A percentile compares a stretch with the other conserved stretches of the same genome.
phyloP scores from a whole-genome alignment of 2,329 filamentous ascomycete genomes.

The Claviceps sp. region DNA sequence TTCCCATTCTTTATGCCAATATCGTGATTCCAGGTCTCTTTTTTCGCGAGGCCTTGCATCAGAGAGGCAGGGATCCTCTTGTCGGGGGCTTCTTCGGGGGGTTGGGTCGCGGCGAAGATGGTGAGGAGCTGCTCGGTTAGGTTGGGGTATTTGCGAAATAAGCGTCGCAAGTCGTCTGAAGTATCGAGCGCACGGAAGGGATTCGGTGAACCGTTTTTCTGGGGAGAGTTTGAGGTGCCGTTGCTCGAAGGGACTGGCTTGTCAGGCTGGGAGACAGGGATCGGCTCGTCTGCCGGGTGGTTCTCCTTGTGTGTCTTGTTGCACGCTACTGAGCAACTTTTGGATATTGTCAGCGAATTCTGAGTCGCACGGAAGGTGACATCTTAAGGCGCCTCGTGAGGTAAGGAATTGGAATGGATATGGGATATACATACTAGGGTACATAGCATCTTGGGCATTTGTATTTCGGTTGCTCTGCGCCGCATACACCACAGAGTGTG shows the following conservation, averaged over 20 bases:
- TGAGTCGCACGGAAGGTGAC: neutral
- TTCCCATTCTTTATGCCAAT: slow-evolving; percentile 43
- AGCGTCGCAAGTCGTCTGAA: slow-evolving; percentile 32
- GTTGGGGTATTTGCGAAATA: slow-evolving; percentile 40
- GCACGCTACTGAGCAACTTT: slow-evolving; percentile 43
- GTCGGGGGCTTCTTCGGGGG: slow-evolving; percentile 21
- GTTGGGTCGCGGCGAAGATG: slow-evolving; percentile 37
- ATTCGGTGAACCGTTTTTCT: slow-evolving; percentile 18
- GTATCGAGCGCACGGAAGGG: slow-evolving; percentile 39
- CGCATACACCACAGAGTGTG: slow-evolving; percentile 38
- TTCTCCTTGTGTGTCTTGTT: slow-evolving; percentile 38
- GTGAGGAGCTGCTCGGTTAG: slow-evolving; percentile 32
- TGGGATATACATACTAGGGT: slow-evolving; percentile 36
- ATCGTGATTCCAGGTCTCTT: slow-evolving; percentile 42
- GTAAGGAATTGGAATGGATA: neutral
- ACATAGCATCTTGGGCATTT: slow-evolving; percentile 47
- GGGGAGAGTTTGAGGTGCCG: neutral
- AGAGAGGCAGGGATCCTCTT: slow-evolving; percentile 20
- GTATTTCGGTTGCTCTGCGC: slow-evolving; percentile 40
- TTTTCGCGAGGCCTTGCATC: slow-evolving; percentile 20
- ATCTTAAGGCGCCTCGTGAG: neutral
- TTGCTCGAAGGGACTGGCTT: slow-evolving; percentile 2
- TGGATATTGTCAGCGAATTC: neutral
- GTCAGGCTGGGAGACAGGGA: slow-evolving; percentile 10
- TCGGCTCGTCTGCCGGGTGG: slow-evolving; percentile 28